Evolutionary conservation across 1,284 basidiomycete species (phyloP).

Genomic region (Farysia itapuensis): DNA sequence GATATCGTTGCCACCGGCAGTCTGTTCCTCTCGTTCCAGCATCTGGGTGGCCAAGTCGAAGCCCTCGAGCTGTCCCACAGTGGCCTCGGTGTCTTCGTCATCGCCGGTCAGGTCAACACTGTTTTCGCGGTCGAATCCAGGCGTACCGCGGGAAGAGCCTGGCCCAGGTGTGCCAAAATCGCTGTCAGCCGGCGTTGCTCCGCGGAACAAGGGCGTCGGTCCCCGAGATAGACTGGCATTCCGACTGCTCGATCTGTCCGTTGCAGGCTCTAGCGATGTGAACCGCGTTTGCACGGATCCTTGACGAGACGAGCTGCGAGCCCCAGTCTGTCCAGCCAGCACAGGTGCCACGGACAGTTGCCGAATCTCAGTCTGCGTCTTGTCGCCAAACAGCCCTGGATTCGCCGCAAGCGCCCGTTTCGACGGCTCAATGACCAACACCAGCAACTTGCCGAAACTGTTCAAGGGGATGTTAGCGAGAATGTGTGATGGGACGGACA

Average conservation of each 20-base stretch:
- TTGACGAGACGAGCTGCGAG: constrained; percentile 11
- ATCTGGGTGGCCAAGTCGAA: constrained; percentile 41
- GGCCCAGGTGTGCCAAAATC: constrained; percentile 5
- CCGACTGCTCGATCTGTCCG: constrained; percentile 15
- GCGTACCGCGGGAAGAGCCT: neutral
- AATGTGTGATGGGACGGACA: neutral
- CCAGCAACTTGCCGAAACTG: constrained; percentile 51
- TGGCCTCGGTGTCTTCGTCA: constrained; percentile 13
- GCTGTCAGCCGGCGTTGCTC: constrained; percentile 19
- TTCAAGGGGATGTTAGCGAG: neutral
- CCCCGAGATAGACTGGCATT: constrained; percentile 19
- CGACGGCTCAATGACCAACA: constrained; percentile 45
- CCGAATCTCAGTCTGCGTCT: constrained; percentile 21
- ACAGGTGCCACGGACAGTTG: constrained; percentile 37
- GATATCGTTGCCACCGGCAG: constrained; percentile 28
- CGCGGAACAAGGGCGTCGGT: constrained; percentile 33
- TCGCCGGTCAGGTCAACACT: neutral
- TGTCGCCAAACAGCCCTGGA: constrained; percentile 39
- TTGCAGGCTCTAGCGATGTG: constrained; percentile 23
- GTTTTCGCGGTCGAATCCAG: too few relatives aligned
- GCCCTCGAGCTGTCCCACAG: constrained; percentile 26
- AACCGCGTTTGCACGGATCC: constrained; percentile 21
- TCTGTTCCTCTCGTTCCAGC: constrained; percentile 31
- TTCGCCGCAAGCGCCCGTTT: constrained; percentile 29
- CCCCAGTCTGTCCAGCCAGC: constrained; percentile 10